phyloP scores from a whole-genome alignment of 164 flowering plant genomes.

The Vitis riparia region DNA sequence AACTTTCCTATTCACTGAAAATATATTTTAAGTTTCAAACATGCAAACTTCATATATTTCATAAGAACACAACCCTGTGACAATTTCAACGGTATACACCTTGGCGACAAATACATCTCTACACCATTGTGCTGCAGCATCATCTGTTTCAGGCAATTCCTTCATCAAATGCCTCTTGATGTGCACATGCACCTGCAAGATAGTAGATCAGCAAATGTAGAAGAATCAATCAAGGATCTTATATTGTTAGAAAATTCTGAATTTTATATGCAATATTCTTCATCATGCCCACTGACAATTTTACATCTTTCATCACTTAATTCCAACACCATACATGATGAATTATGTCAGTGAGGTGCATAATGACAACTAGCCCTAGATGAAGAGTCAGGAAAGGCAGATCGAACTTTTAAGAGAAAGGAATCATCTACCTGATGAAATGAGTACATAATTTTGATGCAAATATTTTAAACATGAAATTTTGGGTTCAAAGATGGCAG shows the following conservation, averaged over 20 bases:
- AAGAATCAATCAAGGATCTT: not conserved
- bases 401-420: not conserved
- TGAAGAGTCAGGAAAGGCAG: not conserved
- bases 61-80: not conserved
- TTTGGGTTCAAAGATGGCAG: not conserved
- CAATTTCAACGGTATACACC: constrained; percentile 28
- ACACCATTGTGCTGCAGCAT: constrained; percentile 70
- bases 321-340: not conserved
- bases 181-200: constrained; percentile 76
- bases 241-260: not conserved
- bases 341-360: too few relatives aligned
- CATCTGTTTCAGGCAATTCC: constrained; percentile 61
- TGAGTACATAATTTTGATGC: not conserved
- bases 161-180: constrained; percentile 63
- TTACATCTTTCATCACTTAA: too few relatives aligned
- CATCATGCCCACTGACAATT: too few relatives aligned
- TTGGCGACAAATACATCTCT: constrained; percentile 58
- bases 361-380: not conserved
- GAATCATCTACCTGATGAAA: not conserved
- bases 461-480: not conserved
- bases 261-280: too few relatives aligned
- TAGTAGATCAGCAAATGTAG: not conserved
- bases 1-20: too few relatives aligned
- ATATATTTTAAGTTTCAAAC: not conserved
- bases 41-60: not conserved